Percentiles rank a stretch among this genome's conserved stretches.
Conservation (phyloP, 768 basidiomycete genomes). For the Amanita fuliginea region DNA sequence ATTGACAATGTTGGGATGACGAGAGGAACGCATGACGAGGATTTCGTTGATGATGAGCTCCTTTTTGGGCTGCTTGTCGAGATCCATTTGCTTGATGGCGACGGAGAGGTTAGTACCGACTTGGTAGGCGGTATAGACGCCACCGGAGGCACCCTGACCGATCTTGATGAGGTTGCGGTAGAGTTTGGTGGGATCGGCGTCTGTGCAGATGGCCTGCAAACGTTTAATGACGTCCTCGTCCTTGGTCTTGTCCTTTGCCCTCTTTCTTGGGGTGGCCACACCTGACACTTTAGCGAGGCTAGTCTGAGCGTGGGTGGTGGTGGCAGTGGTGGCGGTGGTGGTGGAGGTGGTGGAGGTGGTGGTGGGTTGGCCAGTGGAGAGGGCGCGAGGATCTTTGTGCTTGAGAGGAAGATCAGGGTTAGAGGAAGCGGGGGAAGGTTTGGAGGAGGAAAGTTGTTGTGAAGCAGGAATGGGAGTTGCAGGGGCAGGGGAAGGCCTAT, state of each 20-base stretch:
- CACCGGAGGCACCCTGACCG: constrained; percentile 95
- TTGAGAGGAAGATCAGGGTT: constrained; percentile 47
- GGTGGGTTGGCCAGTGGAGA: constrained; percentile 16
- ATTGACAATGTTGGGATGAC: constrained; percentile 99
- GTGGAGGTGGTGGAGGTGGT: constrained; percentile 25
- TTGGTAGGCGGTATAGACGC: constrained; percentile 97
- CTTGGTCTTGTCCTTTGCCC: constrained; percentile 79
- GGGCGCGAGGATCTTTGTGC: background rate
- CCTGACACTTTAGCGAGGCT: constrained; percentile 59
- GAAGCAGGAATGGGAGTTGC: background rate
- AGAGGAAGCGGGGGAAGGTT: constrained; percentile 48
- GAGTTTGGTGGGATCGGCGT: constrained; percentile 90
- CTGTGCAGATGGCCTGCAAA: constrained; percentile 90
- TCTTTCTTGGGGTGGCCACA: constrained; percentile 72
- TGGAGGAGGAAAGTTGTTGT: constrained; percentile 22
- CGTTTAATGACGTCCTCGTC: constrained; percentile 88
- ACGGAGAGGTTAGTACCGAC: constrained; percentile 90
- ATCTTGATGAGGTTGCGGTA: constrained; percentile 94
- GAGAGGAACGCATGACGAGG: constrained; percentile 93
- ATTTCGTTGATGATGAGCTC: constrained; percentile 99
- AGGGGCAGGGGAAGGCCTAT: constrained; percentile 41
- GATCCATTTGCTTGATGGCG: constrained; percentile 99
- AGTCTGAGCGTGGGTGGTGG: constrained; percentile 43
- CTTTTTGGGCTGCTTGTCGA: constrained; percentile 99
- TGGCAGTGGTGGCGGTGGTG: constrained; percentile 17